Evolutionary conservation across 768 basidiomycete species (phyloP).

Genomic region (Cubamyces lactineus): DNA sequence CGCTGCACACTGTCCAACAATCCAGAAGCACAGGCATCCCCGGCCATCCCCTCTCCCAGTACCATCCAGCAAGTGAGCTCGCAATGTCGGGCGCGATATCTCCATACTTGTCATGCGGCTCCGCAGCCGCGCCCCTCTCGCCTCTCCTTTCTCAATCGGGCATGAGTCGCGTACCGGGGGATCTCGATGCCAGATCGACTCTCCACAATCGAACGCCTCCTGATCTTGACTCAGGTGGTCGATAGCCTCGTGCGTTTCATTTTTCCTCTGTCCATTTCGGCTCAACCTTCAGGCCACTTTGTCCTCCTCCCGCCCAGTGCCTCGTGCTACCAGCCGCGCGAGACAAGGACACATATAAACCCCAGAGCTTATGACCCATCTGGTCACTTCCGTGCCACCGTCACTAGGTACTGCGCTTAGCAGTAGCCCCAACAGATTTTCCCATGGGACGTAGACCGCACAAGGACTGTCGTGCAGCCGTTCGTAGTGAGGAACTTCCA

Average conservation of each 20-base stretch:
- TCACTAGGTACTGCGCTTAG: too few species aligned
- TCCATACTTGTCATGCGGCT: conserved; percentile 1
- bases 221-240: conserved; percentile 16
- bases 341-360: not conserved
- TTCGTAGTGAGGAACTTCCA: not conserved
- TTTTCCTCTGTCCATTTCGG: conserved; percentile 20
- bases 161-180: not conserved
- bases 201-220: conserved; percentile 14
- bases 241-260: conserved; percentile 23
- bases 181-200: conserved; percentile 5
- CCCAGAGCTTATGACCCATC: not conserved
- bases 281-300: conserved; percentile 5
- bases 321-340: not conserved
- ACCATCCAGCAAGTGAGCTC: not conserved
- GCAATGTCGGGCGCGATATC: too few species aligned
- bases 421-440: too few species aligned
- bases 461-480: not conserved
- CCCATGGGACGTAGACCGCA: not conserved
- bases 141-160: not conserved
- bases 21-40: not conserved
- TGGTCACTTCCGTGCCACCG: not conserved
- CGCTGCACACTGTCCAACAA: not conserved
- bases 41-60: not conserved
- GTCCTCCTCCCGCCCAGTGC: conserved; percentile 5
- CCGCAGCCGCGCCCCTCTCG: not conserved